Evolutionary conservation across 331 rosid genomes (phyloP), one percentile per base, ranked within the genome.

Genomic region (Rosa hybrid): DNA sequence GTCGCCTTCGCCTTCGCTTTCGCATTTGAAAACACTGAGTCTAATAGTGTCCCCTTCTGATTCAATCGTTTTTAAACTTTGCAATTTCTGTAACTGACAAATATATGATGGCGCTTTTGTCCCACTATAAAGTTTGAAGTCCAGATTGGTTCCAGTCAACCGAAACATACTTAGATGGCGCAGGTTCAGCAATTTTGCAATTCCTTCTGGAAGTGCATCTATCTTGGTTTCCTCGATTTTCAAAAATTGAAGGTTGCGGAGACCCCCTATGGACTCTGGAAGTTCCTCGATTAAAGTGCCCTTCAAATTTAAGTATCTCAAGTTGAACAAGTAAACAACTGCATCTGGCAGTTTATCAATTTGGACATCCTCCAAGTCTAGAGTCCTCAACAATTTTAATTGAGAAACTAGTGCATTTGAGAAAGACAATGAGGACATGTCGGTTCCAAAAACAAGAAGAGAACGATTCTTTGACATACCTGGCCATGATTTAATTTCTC

Each of bases 101-200:
- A 54, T 54, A 54, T 18, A 6, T 54, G 60, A 18, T 6, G 60
- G 23, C 11, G 60, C 23, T 54, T 7, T 54, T 54, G 60, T 54
- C 23, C 60, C 60, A 4, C 0, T 16, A 0, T 0, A 0, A 16
- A 0, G 0, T 6, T 53, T 1, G 8, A 53, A 53, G 8, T 4
- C 21, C 7, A 4, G 9, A 16, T 5, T 0, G 0, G 6, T 20
- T 2, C 12, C 4, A 56, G 8, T 34, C 38, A 34, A 5, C 2
- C 23, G 60, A 54, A 1, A 54, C 60, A 54, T 18, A 18, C 18
- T 1, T 1, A 54, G 21, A 54, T 54, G 23, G 11, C 23, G 60
- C 23, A 54, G 10, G 25, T 54, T 54, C 2, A 54, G 25, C 23
- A 54, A 54, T 0, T 18, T 54, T 54, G 60, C 0, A 18, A 18